A percentile compares a stretch with the other conserved stretches of the same genome.
phyloP scores from a whole-genome alignment of 2,329 filamentous ascomycete genomes.

The Basipetospora sp. region DNA sequence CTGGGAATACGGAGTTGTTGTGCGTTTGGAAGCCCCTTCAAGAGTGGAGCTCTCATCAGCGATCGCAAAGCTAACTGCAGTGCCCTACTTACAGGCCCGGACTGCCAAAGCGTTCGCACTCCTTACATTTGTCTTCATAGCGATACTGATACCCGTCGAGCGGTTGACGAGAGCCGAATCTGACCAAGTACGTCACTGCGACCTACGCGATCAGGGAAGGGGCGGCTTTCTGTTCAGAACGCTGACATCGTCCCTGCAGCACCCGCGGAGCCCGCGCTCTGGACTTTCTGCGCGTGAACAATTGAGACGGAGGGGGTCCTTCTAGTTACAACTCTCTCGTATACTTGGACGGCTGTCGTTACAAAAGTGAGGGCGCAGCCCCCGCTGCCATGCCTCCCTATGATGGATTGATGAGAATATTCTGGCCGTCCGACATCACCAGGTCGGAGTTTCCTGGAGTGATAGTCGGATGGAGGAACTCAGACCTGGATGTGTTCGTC shows the following conservation, averaged over 20 bases:
- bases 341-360: neutral
- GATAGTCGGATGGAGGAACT: slow-evolving; percentile 92
- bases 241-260: slow-evolving; percentile 34
- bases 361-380: too few relatives aligned
- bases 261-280: slow-evolving; percentile 61
- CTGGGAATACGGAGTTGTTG: slow-evolving; percentile 96
- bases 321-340: slow-evolving; percentile 36
- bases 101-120: slow-evolving; percentile 72
- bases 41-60: too few relatives aligned
- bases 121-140: slow-evolving; percentile 70
- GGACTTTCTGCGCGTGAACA: slow-evolving; percentile 93
- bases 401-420: slow-evolving; percentile 92
- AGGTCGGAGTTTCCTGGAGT: slow-evolving; percentile 62
- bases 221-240: too few relatives aligned
- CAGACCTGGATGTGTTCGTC: slow-evolving; percentile 76
- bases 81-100: slow-evolving; percentile 44
- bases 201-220: neutral
- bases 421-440: slow-evolving; percentile 84
- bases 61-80: slow-evolving; percentile 2
- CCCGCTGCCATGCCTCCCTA: slow-evolving; percentile 48
- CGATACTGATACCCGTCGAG: slow-evolving; percentile 71
- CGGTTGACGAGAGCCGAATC: slow-evolving; percentile 70
- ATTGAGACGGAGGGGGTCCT: slow-evolving; percentile 82
- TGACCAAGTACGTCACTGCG: slow-evolving; percentile 17
- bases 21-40: slow-evolving; percentile 34